A percentile compares a stretch with the other conserved stretches of the same genome.
Evolutionary conservation across 345 rosid genomes (phyloP).

Genomic region (Leavenworthia alabamica): DNA sequence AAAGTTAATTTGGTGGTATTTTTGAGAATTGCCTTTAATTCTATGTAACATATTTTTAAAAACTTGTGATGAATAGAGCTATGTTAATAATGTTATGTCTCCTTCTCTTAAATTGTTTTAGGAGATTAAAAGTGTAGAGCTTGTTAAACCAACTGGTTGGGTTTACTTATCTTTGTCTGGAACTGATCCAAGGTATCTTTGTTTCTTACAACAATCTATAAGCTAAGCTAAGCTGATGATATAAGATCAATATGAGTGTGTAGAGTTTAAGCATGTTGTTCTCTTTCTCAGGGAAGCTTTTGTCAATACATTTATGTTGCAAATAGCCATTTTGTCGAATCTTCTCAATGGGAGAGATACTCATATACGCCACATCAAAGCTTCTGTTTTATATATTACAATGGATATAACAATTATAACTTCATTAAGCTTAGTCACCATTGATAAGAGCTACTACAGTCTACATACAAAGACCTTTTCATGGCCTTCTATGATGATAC

Average conservation of each 20-base stretch:
- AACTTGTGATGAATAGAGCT: not conserved
- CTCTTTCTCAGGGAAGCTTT: conserved; percentile 69
- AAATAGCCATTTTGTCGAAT: conserved; percentile 74
- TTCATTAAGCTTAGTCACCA: conserved; percentile 9
- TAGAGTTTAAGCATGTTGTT: no score
- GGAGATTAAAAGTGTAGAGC: conserved; percentile 87
- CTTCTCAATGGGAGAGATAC: conserved; percentile 84
- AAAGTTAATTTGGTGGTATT: no score
- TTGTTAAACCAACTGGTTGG: conserved; percentile 88
- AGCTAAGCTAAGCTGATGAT: not conserved
- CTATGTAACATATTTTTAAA: no score
- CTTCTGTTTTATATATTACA: conserved; percentile 13
- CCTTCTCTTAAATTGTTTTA: conserved; percentile 26
- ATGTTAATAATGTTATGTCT: not conserved
- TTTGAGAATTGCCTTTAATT: no score
- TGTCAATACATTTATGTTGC: conserved; percentile 84
- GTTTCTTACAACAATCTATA: no score
- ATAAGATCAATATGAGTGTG: not conserved
- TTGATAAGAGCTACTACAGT: conserved; percentile 16
- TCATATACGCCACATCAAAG: conserved; percentile 84
- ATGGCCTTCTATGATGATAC: conserved; percentile 3
- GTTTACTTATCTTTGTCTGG: conserved; percentile 67
- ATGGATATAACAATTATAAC: conserved; percentile 22
- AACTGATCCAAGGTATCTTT: conserved; percentile 84
- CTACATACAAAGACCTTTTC: conserved; percentile 25